phyloP scores from a whole-genome alignment of 2,329 filamentous ascomycete genomes.

The Hypoxylon sp. region DNA sequence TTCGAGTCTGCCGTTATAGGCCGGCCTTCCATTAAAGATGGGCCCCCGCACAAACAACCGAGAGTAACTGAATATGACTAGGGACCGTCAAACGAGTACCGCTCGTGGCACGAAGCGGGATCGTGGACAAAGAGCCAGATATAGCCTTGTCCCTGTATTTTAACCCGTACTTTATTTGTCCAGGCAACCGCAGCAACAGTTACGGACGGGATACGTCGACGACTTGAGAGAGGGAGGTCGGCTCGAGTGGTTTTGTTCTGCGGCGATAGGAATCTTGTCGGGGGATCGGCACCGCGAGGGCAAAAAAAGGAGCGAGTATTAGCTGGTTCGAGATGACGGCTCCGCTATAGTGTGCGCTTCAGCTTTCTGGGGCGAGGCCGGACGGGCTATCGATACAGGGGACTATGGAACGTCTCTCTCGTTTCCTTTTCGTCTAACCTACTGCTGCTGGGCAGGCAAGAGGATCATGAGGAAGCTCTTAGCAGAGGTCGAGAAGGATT shows the following conservation, averaged over 20 bases:
- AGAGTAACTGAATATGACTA: conserved; percentile 31
- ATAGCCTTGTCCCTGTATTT: conserved; percentile 5
- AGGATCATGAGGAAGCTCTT: conserved; percentile 26
- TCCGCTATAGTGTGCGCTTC: conserved; percentile 24
- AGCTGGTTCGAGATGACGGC: conserved; percentile 17
- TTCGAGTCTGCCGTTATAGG: conserved; percentile 58
- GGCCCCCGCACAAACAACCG: conserved; percentile 42
- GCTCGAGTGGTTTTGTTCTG: conserved; percentile 12
- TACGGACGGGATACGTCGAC: conserved; percentile 10
- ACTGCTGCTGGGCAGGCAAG: conserved; percentile 29
- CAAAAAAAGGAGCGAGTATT: conserved; percentile 35
- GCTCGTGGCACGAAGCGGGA: conserved; percentile 29
- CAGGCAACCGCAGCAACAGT: background rate
- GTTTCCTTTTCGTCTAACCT: background rate
- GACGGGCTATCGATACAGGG: conserved; percentile 36
- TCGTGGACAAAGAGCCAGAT: conserved; percentile 8
- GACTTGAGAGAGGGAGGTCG: conserved; percentile 3
- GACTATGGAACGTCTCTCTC: conserved; percentile 38
- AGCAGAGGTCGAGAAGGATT: conserved; percentile 22
- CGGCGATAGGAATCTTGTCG: conserved; percentile 18
- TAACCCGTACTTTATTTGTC: background rate
- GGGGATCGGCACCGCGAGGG: conserved; percentile 33
- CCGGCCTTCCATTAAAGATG: conserved; percentile 60
- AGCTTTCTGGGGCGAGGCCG: conserved; percentile 10
- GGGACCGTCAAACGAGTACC: conserved; percentile 32